phyloP scores from a whole-genome alignment of 306 rosid genomes.

The Sesbania bispinosa region DNA sequence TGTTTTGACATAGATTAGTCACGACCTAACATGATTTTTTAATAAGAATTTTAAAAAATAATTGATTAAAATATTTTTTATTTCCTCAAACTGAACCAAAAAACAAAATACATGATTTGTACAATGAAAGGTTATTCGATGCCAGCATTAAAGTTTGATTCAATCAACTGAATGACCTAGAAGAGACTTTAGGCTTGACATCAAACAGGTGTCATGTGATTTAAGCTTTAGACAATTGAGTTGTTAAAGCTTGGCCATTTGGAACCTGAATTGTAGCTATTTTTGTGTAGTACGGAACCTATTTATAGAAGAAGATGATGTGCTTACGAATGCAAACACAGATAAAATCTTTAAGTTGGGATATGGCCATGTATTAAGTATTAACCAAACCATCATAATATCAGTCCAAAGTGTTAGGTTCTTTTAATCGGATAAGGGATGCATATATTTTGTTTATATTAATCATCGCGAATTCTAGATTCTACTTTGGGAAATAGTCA shows the following conservation, averaged over 20 bases:
- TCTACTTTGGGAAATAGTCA: neutral
- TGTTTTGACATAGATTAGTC: neutral
- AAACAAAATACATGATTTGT: too few relatives aligned
- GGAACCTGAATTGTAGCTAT: slow-evolving; percentile 10
- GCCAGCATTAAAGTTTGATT: neutral
- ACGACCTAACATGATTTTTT: neutral
- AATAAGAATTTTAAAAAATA: too few relatives aligned
- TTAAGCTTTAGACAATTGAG: neutral
- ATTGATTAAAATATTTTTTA: neutral
- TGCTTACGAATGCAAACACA: neutral
- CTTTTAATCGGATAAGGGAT: neutral
- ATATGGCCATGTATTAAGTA: neutral
- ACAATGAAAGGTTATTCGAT: neutral
- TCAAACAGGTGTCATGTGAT: slow-evolving; percentile 23
- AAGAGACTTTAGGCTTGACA: neutral
- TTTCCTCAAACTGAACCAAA: too few relatives aligned
- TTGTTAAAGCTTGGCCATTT: slow-evolving; percentile 5
- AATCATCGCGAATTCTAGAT: neutral
- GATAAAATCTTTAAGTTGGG: neutral
- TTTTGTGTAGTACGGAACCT: neutral
- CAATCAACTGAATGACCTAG: neutral
- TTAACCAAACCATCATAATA: neutral
- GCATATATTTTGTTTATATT: neutral
- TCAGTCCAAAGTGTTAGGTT: slow-evolving; percentile 8
- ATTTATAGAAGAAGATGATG: neutral